A percentile compares a stretch with the other conserved stretches of the same genome.
Evolutionary conservation across 768 basidiomycete genomes (phyloP).

Genomic region (Rhodotorula paludigena): DNA sequence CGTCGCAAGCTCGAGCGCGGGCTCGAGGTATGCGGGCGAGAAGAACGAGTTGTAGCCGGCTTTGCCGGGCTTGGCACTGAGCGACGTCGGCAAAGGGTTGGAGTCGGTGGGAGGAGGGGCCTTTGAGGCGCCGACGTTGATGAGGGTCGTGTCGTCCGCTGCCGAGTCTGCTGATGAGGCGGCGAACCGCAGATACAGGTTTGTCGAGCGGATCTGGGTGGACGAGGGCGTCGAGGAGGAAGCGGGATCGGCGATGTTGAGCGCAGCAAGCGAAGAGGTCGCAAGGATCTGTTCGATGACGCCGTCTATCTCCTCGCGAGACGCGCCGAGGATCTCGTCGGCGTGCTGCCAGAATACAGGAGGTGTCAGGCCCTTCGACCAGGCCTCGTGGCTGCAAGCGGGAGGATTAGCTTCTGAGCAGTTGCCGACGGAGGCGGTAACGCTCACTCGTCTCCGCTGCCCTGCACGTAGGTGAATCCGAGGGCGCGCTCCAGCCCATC

Average conservation of each 20-base stretch:
- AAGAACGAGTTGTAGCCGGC: slow-evolving; percentile 57
- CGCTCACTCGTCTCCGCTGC: slow-evolving; percentile 84
- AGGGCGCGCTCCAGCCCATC: slow-evolving; percentile 60
- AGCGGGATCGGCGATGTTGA: too few species aligned
- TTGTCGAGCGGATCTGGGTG: slow-evolving; percentile 4
- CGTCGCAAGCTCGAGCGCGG: slow-evolving; percentile 53
- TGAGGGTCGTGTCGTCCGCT: neutral
- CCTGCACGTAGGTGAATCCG: slow-evolving; percentile 86
- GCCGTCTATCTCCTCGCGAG: slow-evolving; percentile 54
- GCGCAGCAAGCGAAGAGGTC: neutral
- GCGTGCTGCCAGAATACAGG: slow-evolving; percentile 63
- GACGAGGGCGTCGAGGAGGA: neutral
- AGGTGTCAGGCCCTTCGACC: slow-evolving; percentile 61
- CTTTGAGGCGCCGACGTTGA: neutral
- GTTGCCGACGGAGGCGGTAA: too few species aligned
- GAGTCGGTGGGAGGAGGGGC: neutral
- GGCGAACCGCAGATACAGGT: slow-evolving; percentile 8
- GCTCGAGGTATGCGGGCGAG: slow-evolving; percentile 51
- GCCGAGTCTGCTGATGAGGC: neutral
- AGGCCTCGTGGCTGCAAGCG: slow-evolving; percentile 30
- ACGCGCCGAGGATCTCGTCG: slow-evolving; percentile 52
- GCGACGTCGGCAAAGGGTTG: neutral
- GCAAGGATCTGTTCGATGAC: slow-evolving; percentile 47
- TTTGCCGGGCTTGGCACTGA: slow-evolving; percentile 52
- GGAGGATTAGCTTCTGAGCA: too few species aligned